These are phyloP conservation scores for Pseudopithomyces maydicus DNA, from an alignment of 2,329 filamentous ascomycete genomes.

Conservation along the genomic window DNA sequence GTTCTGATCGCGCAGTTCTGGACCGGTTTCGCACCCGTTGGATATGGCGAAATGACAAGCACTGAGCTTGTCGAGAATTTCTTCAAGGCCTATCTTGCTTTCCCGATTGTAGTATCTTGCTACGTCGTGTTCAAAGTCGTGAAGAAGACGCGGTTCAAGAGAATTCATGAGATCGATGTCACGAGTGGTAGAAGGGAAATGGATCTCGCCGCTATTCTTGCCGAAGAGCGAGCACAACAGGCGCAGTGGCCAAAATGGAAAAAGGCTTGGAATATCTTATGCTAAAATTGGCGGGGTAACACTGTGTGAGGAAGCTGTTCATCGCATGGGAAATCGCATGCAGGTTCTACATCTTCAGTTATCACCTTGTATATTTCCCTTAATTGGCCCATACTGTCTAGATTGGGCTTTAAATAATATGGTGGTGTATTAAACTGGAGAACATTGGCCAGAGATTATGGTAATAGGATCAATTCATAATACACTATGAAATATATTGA, in stretches of 20 bases:
- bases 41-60: slow-evolving; percentile 55
- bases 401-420: no score
- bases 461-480: no score
- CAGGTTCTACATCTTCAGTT: no score
- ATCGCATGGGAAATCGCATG: background rate
- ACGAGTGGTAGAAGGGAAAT: slow-evolving; percentile 82
- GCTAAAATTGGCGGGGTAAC: slow-evolving; percentile 24
- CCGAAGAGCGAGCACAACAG: slow-evolving; percentile 76
- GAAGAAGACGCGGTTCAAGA: slow-evolving; percentile 69
- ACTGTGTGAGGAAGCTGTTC: background rate
- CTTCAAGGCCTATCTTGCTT: slow-evolving; percentile 72
- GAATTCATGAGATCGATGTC: slow-evolving; percentile 75
- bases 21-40: slow-evolving; percentile 78
- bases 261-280: slow-evolving; percentile 49
- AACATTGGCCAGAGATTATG: no score
- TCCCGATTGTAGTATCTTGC: slow-evolving; percentile 67
- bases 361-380: no score
- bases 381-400: no score
- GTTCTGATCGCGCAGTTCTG: slow-evolving; percentile 84
- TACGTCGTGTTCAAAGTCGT: slow-evolving; percentile 75
- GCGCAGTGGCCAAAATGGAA: slow-evolving; percentile 52
- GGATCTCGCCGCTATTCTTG: slow-evolving; percentile 73
- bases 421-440: no score
- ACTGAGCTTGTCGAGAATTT: slow-evolving; percentile 63
- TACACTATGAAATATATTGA: no score